Base-by-base conservation (phyloP, 2,329 filamentous ascomycete species). In the Phoma herbarum region DNA sequence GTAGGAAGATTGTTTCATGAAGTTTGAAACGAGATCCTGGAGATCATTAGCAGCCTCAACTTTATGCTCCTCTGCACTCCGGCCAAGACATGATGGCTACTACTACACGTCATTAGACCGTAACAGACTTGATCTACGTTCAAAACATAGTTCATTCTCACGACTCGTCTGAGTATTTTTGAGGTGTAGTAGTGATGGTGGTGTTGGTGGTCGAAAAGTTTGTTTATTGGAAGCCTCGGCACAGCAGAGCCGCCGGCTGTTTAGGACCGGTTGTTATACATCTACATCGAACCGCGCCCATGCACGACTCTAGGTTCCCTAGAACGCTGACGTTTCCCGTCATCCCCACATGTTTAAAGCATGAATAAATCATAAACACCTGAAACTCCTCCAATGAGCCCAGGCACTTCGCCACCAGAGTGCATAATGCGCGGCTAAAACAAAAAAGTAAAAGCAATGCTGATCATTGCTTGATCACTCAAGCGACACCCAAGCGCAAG, bases 401-500 rank as follows among this genome's bases (percentile, higher is more conserved):
- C 28, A 53, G 45, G 41, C 48, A 50, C 31, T 18, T 49, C 22
- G 45, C 56, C 50, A 54, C 49, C 49, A 7, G 23, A 26, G 50
- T 50, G 41, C 45, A 54, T 45, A 44, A 59, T 46, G 50, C 39
- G 39, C 26, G 39, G 41, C 45, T 53, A 50, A 26, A 33, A 25
- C 18, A 31, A 33, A 20, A 20, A 49, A 45, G 26, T 14, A 28
- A 35, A 59, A 46, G 45, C 16, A 54, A 46, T 6, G 25, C 14
- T 45, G 29, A 31, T 59, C 22, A 28, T 46, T 54, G n/a, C 22
- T 41, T 39, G 22, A n/a, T 25, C 25, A 39, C 35, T 65, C 55
- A 75, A 49, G 69, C 65, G 43, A 76, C 65, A 28, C 75, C 83
- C 66, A 91, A 76, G 53, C 89, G 81, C 51, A 92, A 84, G 71